Conservation (phyloP, 2,329 filamentous ascomycete genomes). For the Seiridium cupressi region DNA sequence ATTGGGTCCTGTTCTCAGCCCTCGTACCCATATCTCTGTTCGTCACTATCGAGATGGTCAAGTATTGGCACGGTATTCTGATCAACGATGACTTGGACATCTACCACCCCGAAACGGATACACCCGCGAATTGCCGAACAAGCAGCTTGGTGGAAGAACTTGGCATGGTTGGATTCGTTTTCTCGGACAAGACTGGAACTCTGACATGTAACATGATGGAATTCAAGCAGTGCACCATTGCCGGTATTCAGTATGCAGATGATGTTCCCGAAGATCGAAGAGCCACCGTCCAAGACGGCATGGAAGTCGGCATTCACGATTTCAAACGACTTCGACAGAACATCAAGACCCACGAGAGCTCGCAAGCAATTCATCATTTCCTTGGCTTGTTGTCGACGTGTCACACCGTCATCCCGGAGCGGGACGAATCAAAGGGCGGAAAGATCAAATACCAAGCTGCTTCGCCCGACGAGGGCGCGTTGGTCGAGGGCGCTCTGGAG, state of each 20-base stretch:
- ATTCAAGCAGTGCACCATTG: constrained; percentile 92
- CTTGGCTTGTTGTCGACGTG: constrained; percentile 83
- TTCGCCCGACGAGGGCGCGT: constrained; percentile 93
- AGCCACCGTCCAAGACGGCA: constrained; percentile 73
- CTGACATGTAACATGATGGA: constrained; percentile 99
- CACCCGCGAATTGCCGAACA: constrained; percentile 91
- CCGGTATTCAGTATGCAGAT: constrained; percentile 89
- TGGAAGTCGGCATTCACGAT: constrained; percentile 78
- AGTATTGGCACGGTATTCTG: constrained; percentile 95
- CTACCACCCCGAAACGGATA: constrained; percentile 94
- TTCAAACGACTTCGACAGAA: constrained; percentile 76
- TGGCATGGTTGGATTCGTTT: constrained; percentile 97
- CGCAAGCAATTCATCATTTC: constrained; percentile 71
- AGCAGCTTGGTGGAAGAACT: constrained; percentile 96
- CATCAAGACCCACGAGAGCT: constrained; percentile 52
- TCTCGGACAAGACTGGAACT: constrained; percentile 96
- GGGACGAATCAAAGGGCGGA: constrained; percentile 71
- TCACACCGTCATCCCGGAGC: constrained; percentile 95
- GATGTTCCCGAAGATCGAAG: constrained; percentile 88
- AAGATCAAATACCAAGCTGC: constrained; percentile 97
- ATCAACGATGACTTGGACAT: constrained; percentile 98
- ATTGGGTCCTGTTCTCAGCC: constrained; percentile 97
- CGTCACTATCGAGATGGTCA: constrained; percentile 95
- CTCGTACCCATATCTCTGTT: constrained; percentile 97
- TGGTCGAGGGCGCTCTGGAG: constrained; percentile 84